phyloP scores from a whole-genome alignment of 345 rosid species.

The Pugionium cornutum region DNA sequence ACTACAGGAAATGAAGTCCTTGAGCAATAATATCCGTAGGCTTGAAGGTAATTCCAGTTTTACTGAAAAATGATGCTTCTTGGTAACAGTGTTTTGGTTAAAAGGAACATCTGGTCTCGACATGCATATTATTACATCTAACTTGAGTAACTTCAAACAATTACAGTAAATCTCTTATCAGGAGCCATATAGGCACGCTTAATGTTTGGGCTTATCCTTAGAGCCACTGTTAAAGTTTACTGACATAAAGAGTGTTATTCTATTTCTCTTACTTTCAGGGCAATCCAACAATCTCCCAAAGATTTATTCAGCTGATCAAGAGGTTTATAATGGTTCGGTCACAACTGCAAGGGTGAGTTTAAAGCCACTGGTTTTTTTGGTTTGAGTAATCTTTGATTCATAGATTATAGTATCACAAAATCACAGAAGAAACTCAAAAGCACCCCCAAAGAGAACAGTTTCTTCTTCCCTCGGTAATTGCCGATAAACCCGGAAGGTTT shows the following conservation, averaged over 20 bases:
- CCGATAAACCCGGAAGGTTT: not conserved
- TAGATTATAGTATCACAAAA: not conserved
- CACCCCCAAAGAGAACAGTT: not conserved
- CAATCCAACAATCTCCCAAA: constrained; percentile 44
- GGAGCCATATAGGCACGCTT: not conserved
- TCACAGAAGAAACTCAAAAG: not conserved
- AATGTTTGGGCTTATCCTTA: constrained; percentile 17
- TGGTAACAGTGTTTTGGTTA: no score
- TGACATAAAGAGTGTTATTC: not conserved
- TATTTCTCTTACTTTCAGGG: constrained; percentile 45
- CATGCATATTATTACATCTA: not conserved
- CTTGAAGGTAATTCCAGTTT: constrained; percentile 60
- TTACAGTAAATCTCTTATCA: constrained; percentile 1
- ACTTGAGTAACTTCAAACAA: not conserved
- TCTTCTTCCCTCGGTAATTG: not conserved
- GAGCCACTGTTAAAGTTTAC: constrained; percentile 5
- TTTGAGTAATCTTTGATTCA: constrained; percentile 18
- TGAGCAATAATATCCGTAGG: constrained; percentile 60
- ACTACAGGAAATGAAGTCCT: constrained; percentile 82
- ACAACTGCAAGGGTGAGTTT: constrained; percentile 59
- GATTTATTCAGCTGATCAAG: constrained; percentile 50
- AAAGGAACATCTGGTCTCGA: not conserved
- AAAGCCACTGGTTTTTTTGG: not conserved
- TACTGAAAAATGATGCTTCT: not conserved
- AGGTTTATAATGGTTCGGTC: constrained; percentile 43